phyloP scores from a whole-genome alignment of 805 yeast species.

The Saccharomyces cerevisiae region DNA sequence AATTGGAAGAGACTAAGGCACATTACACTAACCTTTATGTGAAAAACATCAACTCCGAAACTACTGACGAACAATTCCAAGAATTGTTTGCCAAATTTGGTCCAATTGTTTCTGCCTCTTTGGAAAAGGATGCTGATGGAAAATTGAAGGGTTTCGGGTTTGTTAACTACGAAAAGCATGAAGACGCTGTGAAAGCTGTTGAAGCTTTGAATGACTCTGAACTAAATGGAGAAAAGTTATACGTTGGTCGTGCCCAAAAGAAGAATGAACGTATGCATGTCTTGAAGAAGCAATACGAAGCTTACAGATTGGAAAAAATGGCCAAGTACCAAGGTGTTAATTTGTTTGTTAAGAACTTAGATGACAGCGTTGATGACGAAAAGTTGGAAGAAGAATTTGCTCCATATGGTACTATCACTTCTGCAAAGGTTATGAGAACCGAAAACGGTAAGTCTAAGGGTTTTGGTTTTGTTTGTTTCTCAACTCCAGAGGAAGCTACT shows the following conservation, averaged over 20 bases:
- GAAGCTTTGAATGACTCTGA: conserved; percentile 86
- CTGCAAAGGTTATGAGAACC: conserved; percentile 93
- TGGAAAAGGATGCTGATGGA: conserved; percentile 76
- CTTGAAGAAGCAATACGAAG: conserved; percentile 89
- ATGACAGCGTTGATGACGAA: conserved; percentile 87
- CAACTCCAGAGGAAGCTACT: conserved; percentile 97
- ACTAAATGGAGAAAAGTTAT: conserved; percentile 74
- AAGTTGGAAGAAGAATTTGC: conserved; percentile 84
- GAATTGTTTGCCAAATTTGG: conserved; percentile 70
- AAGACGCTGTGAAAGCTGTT: conserved; percentile 82
- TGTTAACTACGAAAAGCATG: conserved; percentile 83
- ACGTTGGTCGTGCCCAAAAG: conserved; percentile 98
- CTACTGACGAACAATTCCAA: conserved; percentile 61
- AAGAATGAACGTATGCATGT: conserved; percentile 95
- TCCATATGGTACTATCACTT: conserved; percentile 89
- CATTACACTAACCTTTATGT: conserved; percentile 93
- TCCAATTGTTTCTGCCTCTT: conserved; percentile 69
- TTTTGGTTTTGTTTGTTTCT: conserved; percentile 96
- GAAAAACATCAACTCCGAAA: conserved; percentile 75
- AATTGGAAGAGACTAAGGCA: conserved; percentile 81
- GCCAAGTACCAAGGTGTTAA: conserved; percentile 96
- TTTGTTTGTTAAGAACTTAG: conserved; percentile 93
- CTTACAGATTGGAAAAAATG: conserved; percentile 81
- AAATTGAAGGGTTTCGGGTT: conserved; percentile 94
- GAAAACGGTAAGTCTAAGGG: conserved; percentile 94